Percentiles rank a stretch among this genome's conserved stretches.
phyloP scores from a whole-genome alignment of 2,329 filamentous ascomycete species.

The Pseudopithomyces chartarum region DNA sequence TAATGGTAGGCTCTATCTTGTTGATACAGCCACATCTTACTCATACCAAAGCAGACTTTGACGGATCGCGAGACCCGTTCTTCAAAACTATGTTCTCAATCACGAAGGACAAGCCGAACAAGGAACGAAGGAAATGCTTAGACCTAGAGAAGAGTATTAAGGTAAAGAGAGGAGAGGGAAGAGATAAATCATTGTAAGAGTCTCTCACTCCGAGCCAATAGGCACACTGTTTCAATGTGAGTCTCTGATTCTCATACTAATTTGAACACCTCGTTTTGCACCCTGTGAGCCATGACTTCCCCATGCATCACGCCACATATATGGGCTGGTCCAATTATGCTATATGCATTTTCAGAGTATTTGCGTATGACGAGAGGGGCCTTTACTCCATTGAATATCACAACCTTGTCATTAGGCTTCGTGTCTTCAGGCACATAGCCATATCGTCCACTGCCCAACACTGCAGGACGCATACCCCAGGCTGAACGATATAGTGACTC shows the following conservation, averaged over 20 bases:
- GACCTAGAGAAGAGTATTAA: no score
- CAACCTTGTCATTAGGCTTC: neutral
- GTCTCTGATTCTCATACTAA: neutral
- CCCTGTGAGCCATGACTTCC: neutral
- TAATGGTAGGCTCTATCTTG: no score
- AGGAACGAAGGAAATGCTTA: no score
- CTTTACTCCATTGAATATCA: slow-evolving; percentile 5
- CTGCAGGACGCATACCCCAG: slow-evolving; percentile 6
- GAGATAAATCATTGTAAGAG: no score
- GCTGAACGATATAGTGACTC: slow-evolving; percentile 5
- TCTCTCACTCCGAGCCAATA: no score
- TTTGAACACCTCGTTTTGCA: neutral
- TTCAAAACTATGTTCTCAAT: no score
- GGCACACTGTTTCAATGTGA: no score
- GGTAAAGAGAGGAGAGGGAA: no score
- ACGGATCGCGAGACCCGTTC: no score
- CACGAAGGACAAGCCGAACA: no score
- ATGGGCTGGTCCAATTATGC: slow-evolving; percentile 4
- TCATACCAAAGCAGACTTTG: no score
- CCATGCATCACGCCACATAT: slow-evolving; percentile 6
- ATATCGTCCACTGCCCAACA: neutral
- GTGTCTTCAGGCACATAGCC: slow-evolving; percentile 6
- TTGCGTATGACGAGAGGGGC: slow-evolving; percentile 4
- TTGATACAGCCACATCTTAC: no score
- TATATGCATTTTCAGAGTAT: neutral